Evolutionary conservation across 305 asterid species (phyloP), one percentile per base, ranked within the genome.

Genomic region (Fraxinus angustifolia): DNA sequence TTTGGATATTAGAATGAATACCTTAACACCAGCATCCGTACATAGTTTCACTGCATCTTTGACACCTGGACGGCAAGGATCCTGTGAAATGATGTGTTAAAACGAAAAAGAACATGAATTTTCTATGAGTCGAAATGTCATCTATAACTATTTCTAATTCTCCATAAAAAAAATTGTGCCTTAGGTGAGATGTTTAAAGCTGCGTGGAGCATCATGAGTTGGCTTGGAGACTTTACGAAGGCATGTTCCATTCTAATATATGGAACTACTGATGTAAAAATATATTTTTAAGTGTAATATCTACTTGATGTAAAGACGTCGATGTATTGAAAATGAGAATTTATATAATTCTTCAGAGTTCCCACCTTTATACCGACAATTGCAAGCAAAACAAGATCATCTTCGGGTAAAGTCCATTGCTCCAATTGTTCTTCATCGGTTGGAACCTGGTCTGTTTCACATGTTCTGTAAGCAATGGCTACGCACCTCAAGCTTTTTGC

Each of bases 1-100:
- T 7, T 75, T 23, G 72, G 62, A 12, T 83, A 80, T 83, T 72
- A 72, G 72, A 73, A 80, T 76, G 33, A 73, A 68, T 87, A 94
- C 97, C 97, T 95, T 95, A 78, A 95, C 96, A 77, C 99, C 99
- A 80, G 98, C 93, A 72, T 85, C 90, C 30, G 83, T 89, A 90
- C 99, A 95, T 45, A 92, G 87, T 87, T 84, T 87, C 79, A 95
- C 99, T 35, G 98, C 99, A 78, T 95, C 91, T 89, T 84, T 91
- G 88, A 95, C 99, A 73, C 99, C 99, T 33, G 98, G 97, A 42
- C 99, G 97, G 83, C 99, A 95, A 85, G 99, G 99, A 91, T 95
- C 99, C 99, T 95, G 87, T 48, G 81, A 42, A 84, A 53, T n/a
- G 26, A 0, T 2, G 65, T 53, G 26, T 53, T 53, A n/a, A 68